Base-by-base conservation (phyloP, 1,139 yeast genomes). In the Lodderomyces theae region DNA sequence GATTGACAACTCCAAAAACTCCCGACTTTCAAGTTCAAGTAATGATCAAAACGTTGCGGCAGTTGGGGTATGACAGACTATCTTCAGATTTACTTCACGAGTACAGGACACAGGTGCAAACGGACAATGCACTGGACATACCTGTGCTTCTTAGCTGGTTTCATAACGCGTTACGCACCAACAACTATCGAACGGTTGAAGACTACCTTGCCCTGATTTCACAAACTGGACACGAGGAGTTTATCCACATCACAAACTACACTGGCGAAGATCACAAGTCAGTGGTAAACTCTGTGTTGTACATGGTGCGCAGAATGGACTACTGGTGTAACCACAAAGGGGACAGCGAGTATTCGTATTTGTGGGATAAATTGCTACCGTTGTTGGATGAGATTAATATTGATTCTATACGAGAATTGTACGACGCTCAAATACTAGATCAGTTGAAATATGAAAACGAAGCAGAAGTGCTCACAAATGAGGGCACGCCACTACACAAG, bases 21-120 rank as follows among this genome's bases (percentile, higher is more conserved):
- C 31, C 54, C 34, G 61, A 61, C 35, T 64, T 65, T 44, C 53
- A 64, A 29, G 53, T 66, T 31, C 63, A 63, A 46, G 48, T 69
- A 30, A 55, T 69, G 34, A 63, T 60, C 42, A 54, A 56, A 31
- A 48, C 72, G 1, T 59, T 69, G 31, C 48, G 51, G 18, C 68
- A 64, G 16, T 53, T 63, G 32, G 69, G 69, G 11, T 64, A 60
- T 40, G 23, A 38, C 5, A 42, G 50, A 5, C 33, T 54, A 22
- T 37, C 58, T 2, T 40, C 46, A 16, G 41, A 44, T 25, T 40
- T 49, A 29, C 22, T 40, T 12, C 19, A 21, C 13, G 29, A 37
- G 28, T 37, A 37, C 18, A 22, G 38, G 11, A 21, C 42, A 12
- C 33, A 36, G 10, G 28, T 44, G 2, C 46, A 17, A 49, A 34